Percentiles rank a stretch among this genome's conserved stretches.
phyloP scores from a whole-genome alignment of 805 yeast genomes.

The Kregervanrija delftensis region DNA sequence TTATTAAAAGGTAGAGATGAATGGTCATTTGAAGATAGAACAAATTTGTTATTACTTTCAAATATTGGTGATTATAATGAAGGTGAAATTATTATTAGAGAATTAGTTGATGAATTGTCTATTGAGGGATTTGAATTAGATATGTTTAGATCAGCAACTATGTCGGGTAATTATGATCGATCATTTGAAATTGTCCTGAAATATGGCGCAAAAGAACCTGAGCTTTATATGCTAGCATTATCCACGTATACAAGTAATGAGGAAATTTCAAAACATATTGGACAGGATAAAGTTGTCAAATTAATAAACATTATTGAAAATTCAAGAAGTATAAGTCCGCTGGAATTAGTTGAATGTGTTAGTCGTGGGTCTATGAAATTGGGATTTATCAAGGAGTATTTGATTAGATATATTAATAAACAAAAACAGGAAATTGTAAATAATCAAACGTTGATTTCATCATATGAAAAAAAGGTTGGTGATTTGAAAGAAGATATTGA shows the following conservation, averaged over 20 bases:
- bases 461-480: slow-evolving; percentile 61
- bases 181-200: slow-evolving; percentile 52
- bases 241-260: slow-evolving; percentile 54
- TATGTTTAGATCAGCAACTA: slow-evolving; percentile 57
- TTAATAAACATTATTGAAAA: slow-evolving; percentile 49
- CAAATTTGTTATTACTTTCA: slow-evolving; percentile 48
- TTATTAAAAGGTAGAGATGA: slow-evolving; percentile 37
- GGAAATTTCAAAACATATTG: slow-evolving; percentile 42
- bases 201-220: slow-evolving; percentile 57
- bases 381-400: slow-evolving; percentile 64
- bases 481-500: slow-evolving; percentile 48
- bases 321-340: slow-evolving; percentile 54
- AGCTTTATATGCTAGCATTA: slow-evolving; percentile 59
- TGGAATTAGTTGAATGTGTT: slow-evolving; percentile 44
- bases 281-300: slow-evolving; percentile 40
- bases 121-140: slow-evolving; percentile 44
- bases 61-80: slow-evolving; percentile 49
- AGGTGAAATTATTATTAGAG: slow-evolving; percentile 37
- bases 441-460: slow-evolving; percentile 56
- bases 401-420: slow-evolving; percentile 52
- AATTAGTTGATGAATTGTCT: slow-evolving; percentile 13
- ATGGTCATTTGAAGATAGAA: slow-evolving; percentile 45
- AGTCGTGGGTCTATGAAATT: slow-evolving; percentile 50
- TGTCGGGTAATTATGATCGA: slow-evolving; percentile 47
- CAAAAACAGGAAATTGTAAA: slow-evolving; percentile 63